Conservation (phyloP, 768 basidiomycete genomes). For the Trametes meyenii region DNA sequence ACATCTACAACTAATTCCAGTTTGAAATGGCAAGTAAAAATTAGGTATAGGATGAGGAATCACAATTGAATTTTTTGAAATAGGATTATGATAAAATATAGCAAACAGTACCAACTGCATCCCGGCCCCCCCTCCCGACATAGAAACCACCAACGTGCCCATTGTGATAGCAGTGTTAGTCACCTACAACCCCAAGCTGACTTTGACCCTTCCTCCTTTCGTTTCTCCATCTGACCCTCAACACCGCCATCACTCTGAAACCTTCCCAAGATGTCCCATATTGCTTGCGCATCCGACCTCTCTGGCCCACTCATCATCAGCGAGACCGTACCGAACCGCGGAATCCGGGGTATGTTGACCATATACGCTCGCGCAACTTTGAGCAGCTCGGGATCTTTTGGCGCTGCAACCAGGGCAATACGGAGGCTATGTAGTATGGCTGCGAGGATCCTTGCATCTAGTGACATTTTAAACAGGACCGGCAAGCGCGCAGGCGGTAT, state of each 20-base stretch:
- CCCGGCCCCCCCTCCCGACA: too few relatives aligned
- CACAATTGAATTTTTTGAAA: too few relatives aligned
- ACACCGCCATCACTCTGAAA: conserved; percentile 10
- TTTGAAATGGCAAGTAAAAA: too few relatives aligned
- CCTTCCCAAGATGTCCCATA: conserved; percentile 46
- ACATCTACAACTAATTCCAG: too few relatives aligned
- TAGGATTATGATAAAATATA: too few relatives aligned
- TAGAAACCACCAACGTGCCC: too few relatives aligned
- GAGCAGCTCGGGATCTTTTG: conserved; percentile 24
- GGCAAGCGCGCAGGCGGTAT: conserved; percentile 61
- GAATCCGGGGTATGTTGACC: conserved; percentile 52
- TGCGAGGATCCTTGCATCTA: conserved; percentile 65
- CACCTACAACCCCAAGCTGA: not conserved
- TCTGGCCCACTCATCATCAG: conserved; percentile 65
- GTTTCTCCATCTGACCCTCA: conserved; percentile 21
- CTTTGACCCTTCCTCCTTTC: conserved; percentile 16
- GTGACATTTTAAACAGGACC: conserved; percentile 64
- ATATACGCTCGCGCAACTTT: conserved; percentile 49
- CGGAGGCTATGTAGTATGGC: conserved; percentile 59
- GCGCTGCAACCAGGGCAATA: conserved; percentile 29
- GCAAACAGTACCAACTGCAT: too few relatives aligned
- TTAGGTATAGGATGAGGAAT: too few relatives aligned
- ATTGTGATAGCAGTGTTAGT: not conserved
- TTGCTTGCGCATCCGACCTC: conserved; percentile 47
- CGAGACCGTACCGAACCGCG: conserved; percentile 64